These are phyloP conservation scores for Cladorrhinum samala DNA, from an alignment of 495 filamentous ascomycete species.

Conservation along the genomic window DNA sequence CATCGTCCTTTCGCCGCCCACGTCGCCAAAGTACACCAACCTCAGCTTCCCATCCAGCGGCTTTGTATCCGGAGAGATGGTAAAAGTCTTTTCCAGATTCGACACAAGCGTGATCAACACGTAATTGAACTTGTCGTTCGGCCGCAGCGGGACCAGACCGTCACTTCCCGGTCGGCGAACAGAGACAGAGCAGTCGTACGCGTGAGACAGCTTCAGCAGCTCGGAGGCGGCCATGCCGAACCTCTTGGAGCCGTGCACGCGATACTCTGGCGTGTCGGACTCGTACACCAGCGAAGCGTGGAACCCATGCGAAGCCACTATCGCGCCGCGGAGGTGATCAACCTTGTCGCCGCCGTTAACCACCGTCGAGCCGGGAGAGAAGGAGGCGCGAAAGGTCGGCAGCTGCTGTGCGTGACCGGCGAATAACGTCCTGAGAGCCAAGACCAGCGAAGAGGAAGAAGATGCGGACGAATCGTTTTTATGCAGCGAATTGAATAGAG, in stretches of 20 bases:
- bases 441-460: slow-evolving; percentile 36
- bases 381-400: slow-evolving; percentile 53
- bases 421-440: slow-evolving; percentile 54
- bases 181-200: slow-evolving; percentile 56
- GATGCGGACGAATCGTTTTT: slow-evolving; percentile 21
- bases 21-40: slow-evolving; percentile 66
- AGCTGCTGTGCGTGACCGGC: slow-evolving; percentile 40
- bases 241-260: slow-evolving; percentile 63
- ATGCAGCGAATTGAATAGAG: slow-evolving; percentile 66
- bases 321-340: slow-evolving; percentile 58
- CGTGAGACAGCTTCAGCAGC: slow-evolving; percentile 59
- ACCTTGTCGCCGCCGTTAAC: not conserved
- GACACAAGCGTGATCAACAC: slow-evolving; percentile 68
- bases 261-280: slow-evolving; percentile 73
- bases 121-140: slow-evolving; percentile 55
- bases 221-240: slow-evolving; percentile 80
- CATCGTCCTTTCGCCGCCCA: slow-evolving; percentile 59
- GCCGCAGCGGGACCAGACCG: not conserved
- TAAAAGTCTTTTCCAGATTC: slow-evolving; percentile 72
- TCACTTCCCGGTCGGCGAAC: slow-evolving; percentile 8
- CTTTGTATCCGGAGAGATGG: slow-evolving; percentile 63
- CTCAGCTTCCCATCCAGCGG: slow-evolving; percentile 62
- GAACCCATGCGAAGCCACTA: slow-evolving; percentile 82
- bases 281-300: slow-evolving; percentile 84
- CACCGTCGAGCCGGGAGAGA: slow-evolving; percentile 60